Percentiles rank a stretch among this genome's conserved stretches.
Evolutionary conservation across 768 basidiomycete genomes (phyloP).

Genomic region (Boletus fagicola): DNA sequence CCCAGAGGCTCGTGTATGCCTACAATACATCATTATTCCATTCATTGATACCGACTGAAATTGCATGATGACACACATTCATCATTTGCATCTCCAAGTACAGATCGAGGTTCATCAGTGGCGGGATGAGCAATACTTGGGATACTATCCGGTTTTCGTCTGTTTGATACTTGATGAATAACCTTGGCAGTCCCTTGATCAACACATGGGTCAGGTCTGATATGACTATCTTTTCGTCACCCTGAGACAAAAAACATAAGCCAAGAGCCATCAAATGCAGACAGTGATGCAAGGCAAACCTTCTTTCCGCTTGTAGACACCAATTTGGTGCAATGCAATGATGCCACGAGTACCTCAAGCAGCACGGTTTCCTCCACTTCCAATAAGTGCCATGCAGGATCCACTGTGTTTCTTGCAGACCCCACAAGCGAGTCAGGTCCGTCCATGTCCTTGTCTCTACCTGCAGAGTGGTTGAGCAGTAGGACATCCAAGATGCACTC

Average conservation of each 20-base stretch:
- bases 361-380: no score
- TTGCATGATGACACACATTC: conserved; percentile 46
- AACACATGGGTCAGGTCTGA: conserved; percentile 81
- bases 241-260: conserved; percentile 38
- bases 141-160: conserved; percentile 80
- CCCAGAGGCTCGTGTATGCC: conserved; percentile 89
- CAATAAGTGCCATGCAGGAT: conserved; percentile 63
- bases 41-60: not conserved
- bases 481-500: conserved; percentile 76
- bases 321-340: conserved; percentile 56
- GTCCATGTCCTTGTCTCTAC: conserved; percentile 42
- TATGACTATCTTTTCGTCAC: conserved; percentile 65
- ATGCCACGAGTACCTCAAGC: conserved; percentile 7
- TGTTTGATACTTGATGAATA: conserved; percentile 92
- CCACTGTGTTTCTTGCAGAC: conserved; percentile 42
- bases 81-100: conserved; percentile 95
- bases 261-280: not conserved
- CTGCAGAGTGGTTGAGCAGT: conserved; percentile 84
- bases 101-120: conserved; percentile 83
- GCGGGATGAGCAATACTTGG: conserved; percentile 75
- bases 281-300: conserved; percentile 40
- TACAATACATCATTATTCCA: conserved; percentile 31
- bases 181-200: conserved; percentile 81
- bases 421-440: conserved; percentile 25
- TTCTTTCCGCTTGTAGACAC: conserved; percentile 63